Percentiles rank a stretch among this genome's conserved stretches.
Evolutionary conservation across 257 asterid genomes (phyloP).

Genomic region (Gardenia jasminoides): DNA sequence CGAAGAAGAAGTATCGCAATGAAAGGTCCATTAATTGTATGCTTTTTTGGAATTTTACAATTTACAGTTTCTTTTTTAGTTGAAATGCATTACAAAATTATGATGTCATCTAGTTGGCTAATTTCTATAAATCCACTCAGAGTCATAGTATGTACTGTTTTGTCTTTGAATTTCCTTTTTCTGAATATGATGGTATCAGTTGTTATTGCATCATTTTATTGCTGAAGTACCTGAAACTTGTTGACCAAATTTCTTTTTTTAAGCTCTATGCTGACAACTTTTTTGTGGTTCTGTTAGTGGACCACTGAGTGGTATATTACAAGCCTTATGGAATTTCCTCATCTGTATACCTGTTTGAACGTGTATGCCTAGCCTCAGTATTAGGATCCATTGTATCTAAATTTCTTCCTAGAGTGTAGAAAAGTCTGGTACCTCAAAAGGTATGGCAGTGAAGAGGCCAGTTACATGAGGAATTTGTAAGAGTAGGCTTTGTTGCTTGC

Average conservation of each 20-base stretch:
- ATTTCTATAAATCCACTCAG: neutral
- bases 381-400: neutral
- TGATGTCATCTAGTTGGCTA: neutral
- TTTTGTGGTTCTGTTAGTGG: neutral
- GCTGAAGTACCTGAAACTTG: neutral
- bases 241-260: neutral
- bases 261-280: neutral
- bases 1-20: conserved; percentile 83
- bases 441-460: neutral
- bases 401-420: neutral
- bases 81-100: neutral
- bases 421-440: neutral
- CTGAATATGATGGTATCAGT: neutral
- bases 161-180: neutral
- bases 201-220: neutral
- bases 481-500: neutral
- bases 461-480: neutral
- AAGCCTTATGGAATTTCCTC: neutral
- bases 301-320: neutral
- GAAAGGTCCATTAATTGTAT: conserved; percentile 52
- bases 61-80: neutral
- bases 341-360: neutral
- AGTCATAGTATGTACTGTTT: neutral
- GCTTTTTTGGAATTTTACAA: neutral
- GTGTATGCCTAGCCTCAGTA: neutral